A percentile compares a stretch with the other conserved stretches of the same genome.
Conservation (phyloP, 176 grass and related monocot species). For the Triticum turgidum region DNA sequence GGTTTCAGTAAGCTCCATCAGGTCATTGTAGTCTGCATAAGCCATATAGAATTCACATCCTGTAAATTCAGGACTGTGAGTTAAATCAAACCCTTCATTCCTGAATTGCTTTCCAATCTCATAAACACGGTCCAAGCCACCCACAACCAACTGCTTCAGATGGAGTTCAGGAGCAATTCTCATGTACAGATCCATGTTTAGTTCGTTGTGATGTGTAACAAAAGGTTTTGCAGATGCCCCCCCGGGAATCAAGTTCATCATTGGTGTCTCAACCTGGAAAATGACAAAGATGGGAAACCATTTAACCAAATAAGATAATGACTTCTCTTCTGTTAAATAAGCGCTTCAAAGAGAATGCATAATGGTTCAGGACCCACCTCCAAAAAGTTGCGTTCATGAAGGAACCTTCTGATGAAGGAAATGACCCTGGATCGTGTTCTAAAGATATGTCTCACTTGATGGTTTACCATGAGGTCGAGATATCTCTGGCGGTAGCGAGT, state of each 20-base stretch:
- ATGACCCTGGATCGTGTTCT: slow-evolving; percentile 68
- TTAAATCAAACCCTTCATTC: slow-evolving; percentile 94
- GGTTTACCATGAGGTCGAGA: slow-evolving; percentile 84
- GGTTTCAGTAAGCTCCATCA: slow-evolving; percentile 73
- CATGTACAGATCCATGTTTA: slow-evolving; percentile 86
- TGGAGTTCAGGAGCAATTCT: slow-evolving; percentile 82
- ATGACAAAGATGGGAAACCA: neutral
- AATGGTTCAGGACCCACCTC: slow-evolving; percentile 40
- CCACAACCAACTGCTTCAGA: slow-evolving; percentile 82
- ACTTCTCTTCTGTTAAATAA: neutral
- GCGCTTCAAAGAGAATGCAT: neutral
- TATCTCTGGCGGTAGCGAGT: slow-evolving; percentile 81
- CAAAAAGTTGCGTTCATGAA: slow-evolving; percentile 69
- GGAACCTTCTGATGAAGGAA: slow-evolving; percentile 58
- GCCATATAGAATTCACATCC: slow-evolving; percentile 93
- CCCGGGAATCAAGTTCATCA: slow-evolving; percentile 89
- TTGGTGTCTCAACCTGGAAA: slow-evolving; percentile 76
- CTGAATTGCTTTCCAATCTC: slow-evolving; percentile 94
- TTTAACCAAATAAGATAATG: neutral
- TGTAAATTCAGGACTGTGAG: slow-evolving; percentile 91
- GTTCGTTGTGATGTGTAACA: slow-evolving; percentile 77
- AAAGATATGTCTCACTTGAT: slow-evolving; percentile 87
- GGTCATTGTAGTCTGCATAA: slow-evolving; percentile 86
- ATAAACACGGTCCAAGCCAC: slow-evolving; percentile 83
- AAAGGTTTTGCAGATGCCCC: slow-evolving; percentile 74